These are phyloP conservation scores for Lodderomyces orthopsilosis DNA, from an alignment of 1,139 yeast species.

Conservation along the genomic window DNA sequence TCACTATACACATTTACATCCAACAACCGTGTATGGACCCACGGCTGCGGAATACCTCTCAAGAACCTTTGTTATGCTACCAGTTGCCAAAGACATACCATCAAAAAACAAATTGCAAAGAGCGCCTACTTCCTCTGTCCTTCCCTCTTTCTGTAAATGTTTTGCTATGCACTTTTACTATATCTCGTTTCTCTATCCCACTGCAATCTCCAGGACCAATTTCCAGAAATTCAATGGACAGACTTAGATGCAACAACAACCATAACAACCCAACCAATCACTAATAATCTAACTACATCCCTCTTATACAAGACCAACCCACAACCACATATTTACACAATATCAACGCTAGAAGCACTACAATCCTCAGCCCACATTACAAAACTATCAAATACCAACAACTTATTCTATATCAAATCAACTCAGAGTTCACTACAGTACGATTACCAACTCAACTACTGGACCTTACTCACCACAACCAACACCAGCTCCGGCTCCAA, in stretches of 20 bases:
- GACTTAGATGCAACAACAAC: neutral
- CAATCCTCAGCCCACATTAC: constrained; percentile 7
- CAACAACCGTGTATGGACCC: too few species aligned
- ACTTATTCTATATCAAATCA: constrained; percentile 13
- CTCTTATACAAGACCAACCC: neutral
- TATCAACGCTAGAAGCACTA: constrained; percentile 11
- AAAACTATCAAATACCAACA: constrained; percentile 8
- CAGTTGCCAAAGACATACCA: neutral
- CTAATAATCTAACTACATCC: neutral
- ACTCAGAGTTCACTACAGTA: constrained; percentile 12
- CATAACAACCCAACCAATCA: neutral
- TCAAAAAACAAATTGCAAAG: too few species aligned
- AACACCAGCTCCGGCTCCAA: neutral
- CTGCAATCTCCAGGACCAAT: neutral
- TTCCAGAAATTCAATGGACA: neutral
- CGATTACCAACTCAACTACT: constrained; percentile 6
- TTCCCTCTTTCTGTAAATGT: neutral
- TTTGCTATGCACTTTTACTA: neutral
- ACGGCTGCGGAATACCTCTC: too few species aligned
- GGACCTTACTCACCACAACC: constrained; percentile 9
- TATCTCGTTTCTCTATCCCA: neutral
- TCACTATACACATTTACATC: too few species aligned
- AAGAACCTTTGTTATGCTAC: neutral
- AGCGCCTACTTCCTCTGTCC: too few species aligned
- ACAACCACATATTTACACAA: constrained; percentile 6